Conservation (phyloP, 2,329 filamentous ascomycete species). For the Pseudogymnoascus verrucosus region DNA sequence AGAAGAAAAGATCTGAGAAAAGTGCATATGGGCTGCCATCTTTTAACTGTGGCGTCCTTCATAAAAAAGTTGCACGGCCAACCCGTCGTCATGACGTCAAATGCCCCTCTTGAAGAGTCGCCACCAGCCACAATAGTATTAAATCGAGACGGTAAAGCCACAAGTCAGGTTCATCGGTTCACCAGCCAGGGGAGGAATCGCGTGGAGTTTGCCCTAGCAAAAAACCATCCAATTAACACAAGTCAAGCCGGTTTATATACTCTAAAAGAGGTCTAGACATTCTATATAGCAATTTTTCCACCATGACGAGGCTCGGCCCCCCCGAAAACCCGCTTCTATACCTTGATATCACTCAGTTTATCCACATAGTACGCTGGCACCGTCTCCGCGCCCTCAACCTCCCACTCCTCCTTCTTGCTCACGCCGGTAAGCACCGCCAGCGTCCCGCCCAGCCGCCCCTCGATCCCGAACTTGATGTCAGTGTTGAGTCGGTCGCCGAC, state of each 20-base stretch:
- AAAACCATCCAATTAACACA: not conserved
- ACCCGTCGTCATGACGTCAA: not conserved
- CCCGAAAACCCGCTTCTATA: not conserved
- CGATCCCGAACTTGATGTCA: constrained; percentile 90
- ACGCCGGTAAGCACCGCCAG: constrained; percentile 88
- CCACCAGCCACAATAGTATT: not conserved
- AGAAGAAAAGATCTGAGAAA: not conserved
- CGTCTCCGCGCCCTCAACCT: constrained; percentile 57
- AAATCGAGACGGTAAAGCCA: not conserved
- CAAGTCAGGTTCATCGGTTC: not conserved
- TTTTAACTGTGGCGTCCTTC: not conserved
- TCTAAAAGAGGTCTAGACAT: not conserved
- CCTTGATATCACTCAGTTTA: constrained; percentile 58
- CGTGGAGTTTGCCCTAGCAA: not conserved
- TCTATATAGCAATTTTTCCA: not conserved
- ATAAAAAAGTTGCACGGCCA: not conserved
- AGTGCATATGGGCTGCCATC: not conserved
- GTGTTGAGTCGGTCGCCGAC: constrained; percentile 90
- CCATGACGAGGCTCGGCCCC: not conserved
- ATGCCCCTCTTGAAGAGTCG: not conserved
- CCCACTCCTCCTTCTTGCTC: constrained; percentile 73
- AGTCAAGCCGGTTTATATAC: not conserved
- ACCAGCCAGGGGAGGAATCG: not conserved
- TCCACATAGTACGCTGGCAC: constrained; percentile 81
- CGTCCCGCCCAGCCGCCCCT: constrained; percentile 85